These are phyloP conservation scores for Phlyctochytrium bullatum DNA, from an alignment of 192 early-diverging fungal species.

Conservation along the genomic window DNA sequence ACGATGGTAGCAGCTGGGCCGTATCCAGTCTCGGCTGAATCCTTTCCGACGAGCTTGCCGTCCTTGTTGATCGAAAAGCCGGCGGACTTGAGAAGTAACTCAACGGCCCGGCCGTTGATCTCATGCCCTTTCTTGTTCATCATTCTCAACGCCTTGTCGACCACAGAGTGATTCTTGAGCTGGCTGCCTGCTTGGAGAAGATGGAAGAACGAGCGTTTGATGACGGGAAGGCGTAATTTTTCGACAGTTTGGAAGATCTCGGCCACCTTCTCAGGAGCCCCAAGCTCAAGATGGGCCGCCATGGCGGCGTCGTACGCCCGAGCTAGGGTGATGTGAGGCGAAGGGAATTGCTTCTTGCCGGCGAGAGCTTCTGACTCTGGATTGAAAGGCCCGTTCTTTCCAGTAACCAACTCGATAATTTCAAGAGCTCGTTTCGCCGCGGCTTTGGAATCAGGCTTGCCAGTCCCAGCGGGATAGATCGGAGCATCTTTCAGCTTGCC, in stretches of 20 bases:
- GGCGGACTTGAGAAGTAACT: not conserved
- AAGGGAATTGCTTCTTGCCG: not conserved
- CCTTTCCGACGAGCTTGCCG: not conserved
- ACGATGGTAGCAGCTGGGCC: not conserved
- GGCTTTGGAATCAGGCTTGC: not conserved
- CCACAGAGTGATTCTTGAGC: not conserved
- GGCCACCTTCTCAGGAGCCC: not conserved
- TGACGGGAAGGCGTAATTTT: not conserved
- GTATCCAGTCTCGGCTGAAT: not conserved
- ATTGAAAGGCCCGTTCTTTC: too few species aligned
- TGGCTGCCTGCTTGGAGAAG: not conserved
- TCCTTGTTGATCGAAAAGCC: not conserved
- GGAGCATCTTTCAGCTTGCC: not conserved
- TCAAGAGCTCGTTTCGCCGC: not conserved
- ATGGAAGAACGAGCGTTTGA: not conserved
- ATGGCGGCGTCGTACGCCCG: not conserved
- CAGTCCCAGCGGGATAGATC: not conserved
- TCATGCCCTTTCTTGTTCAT: not conserved
- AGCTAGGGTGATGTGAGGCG: not conserved
- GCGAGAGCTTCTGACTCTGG: not conserved
- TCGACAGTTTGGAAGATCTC: not conserved
- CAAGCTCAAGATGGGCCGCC: not conserved
- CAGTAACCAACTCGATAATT: not conserved
- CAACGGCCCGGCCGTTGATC: not conserved
- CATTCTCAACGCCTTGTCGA: not conserved